Base-by-base conservation (phyloP, 2,329 filamentous ascomycete species). In the Cladophialophora yegresii region DNA sequence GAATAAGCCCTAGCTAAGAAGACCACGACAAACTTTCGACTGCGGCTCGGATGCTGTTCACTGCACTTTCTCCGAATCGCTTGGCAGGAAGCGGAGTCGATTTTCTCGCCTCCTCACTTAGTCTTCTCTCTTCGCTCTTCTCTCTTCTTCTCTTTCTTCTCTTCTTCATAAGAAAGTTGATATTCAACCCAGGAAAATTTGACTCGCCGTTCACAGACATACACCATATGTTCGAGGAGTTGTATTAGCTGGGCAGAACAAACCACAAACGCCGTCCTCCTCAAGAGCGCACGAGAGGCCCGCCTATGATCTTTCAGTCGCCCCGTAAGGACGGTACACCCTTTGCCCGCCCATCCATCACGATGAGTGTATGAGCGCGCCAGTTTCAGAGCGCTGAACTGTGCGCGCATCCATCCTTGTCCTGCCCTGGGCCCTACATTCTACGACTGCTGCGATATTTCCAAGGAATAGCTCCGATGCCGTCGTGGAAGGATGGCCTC, bases 141-240 rank as follows among this genome's bases (percentile, higher is more conserved):
- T 65, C 63, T 62, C 69, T 62, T 33, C 60, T 45, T 64, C 67
- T 68, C 67, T 68, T 71, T 71, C 72, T 71, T 74, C 75, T 76
- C 76, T 75, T 76, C 72, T 73, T 74, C 72, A 77, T 69, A 75
- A 75, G 78, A 85, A 86, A 85, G 82, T 85, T 85, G 78, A 80
- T 59, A 45, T 51, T 72, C 74, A 75, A 74, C 82, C 82, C 79
- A 77, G 79, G 78, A 76, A 81, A 84, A 85, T 86, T 86, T 86
- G 85, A 84, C 84, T 79, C 78, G 76, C 74, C 81, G 80, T 75
- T 76, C 80, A 76, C 69, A 72, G 68, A 69, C 67, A 67, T 51
- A 58, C 28, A 10, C 66, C 67, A 72, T 74, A 79, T 83, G 82
- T 80, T 79, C 81, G 80, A 76, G 75, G 82, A 80, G 85, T 86